phyloP scores from a whole-genome alignment of 768 basidiomycete species.

The Lenzites betulinus region DNA sequence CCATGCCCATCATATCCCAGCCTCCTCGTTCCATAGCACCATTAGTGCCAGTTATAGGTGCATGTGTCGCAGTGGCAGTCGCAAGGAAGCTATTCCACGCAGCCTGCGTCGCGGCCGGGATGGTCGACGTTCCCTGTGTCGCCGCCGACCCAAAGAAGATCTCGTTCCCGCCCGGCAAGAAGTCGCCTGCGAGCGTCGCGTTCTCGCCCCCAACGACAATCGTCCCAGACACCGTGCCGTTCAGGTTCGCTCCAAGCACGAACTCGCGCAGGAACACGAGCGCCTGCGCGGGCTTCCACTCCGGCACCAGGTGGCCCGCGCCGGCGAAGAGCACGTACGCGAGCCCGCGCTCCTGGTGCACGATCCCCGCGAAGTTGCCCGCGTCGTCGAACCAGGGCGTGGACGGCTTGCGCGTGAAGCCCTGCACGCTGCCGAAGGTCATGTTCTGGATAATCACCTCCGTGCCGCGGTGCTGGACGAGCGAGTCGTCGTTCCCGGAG shows the following conservation, averaged over 20 bases:
- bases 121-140: conserved; percentile 30
- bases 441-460: conserved; percentile 61
- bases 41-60: not conserved
- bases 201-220: conserved; percentile 54
- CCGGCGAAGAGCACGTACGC: conserved; percentile 41
- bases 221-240: conserved; percentile 52
- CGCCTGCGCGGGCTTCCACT: conserved; percentile 51
- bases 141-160: conserved; percentile 53
- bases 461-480: conserved; percentile 61
- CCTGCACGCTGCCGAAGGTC: conserved; percentile 77
- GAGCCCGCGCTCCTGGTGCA: conserved; percentile 72
- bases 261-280: conserved; percentile 67
- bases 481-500: conserved; percentile 71
- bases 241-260: conserved; percentile 60
- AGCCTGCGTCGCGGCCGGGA: conserved; percentile 32
- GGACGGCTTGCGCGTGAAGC: conserved; percentile 67
- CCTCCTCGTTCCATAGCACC: not conserved
- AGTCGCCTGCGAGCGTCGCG: conserved; percentile 43
- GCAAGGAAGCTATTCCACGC: conserved; percentile 36
- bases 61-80: conserved; percentile 22
- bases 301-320: conserved; percentile 44
- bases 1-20: not conserved
- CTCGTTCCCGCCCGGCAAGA: conserved; percentile 54
- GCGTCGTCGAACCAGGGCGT: conserved; percentile 67
- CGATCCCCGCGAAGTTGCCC: conserved; percentile 63